Conservation (phyloP, 1,284 basidiomycete genomes). For the Marasmius sp. region DNA sequence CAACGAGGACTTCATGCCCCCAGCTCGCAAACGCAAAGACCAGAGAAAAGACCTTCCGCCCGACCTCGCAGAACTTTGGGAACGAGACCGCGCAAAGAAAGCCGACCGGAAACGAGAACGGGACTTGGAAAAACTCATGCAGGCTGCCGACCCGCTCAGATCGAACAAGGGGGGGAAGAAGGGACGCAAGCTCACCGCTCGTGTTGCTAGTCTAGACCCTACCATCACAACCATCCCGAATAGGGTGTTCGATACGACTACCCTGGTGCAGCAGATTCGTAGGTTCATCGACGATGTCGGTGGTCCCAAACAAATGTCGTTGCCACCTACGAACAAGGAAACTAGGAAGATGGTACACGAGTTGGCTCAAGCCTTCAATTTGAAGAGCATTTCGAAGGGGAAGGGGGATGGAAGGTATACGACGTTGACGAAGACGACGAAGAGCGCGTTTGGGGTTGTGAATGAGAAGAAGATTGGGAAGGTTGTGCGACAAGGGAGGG, state of each 20-base stretch:
- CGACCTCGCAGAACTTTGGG: constrained; percentile 75
- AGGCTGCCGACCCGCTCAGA: constrained; percentile 54
- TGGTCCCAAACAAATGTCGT: constrained; percentile 52
- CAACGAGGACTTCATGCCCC: constrained; percentile 20
- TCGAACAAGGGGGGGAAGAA: constrained; percentile 66
- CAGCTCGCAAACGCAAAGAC: constrained; percentile 48
- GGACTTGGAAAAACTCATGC: constrained; percentile 52
- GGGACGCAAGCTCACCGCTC: constrained; percentile 60
- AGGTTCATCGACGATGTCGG: constrained; percentile 62
- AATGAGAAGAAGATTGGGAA: constrained; percentile 61
- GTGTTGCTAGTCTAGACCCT: constrained; percentile 46
- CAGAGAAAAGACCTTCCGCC: constrained; percentile 56
- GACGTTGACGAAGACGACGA: constrained; percentile 66
- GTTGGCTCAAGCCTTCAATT: constrained; percentile 69
- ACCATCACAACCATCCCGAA: constrained; percentile 45
- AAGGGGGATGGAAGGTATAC: constrained; percentile 63
- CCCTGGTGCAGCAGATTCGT: constrained; percentile 69
- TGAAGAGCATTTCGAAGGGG: constrained; percentile 80
- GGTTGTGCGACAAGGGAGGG: constrained; percentile 44
- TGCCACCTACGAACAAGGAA: constrained; percentile 78
- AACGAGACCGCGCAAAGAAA: constrained; percentile 79
- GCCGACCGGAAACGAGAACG: constrained; percentile 73
- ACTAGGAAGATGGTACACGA: constrained; percentile 75
- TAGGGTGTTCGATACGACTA: constrained; percentile 51
- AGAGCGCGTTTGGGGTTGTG: constrained; percentile 44